phyloP scores from a whole-genome alignment of 352 stramenopile genomes.

The Phytophthora cajani region DNA sequence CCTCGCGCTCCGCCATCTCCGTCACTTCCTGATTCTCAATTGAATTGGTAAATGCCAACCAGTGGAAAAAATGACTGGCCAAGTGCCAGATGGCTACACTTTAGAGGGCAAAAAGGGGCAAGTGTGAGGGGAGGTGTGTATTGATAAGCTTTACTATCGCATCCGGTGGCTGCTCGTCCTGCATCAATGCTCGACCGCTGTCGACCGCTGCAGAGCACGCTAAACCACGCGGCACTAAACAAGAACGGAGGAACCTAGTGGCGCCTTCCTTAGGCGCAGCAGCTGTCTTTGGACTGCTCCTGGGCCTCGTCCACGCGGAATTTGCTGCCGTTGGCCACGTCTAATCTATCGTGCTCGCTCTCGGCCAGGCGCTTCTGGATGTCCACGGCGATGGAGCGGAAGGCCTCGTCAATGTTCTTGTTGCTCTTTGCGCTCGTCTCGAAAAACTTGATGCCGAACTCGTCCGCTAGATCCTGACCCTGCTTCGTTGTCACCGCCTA shows the following conservation, averaged over 20 bases:
- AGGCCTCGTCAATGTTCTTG: conserved; percentile 92
- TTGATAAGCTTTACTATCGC: conserved; percentile 34
- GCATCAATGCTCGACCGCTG: neutral
- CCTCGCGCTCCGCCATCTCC: conserved; percentile 14
- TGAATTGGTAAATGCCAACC: conserved; percentile 25
- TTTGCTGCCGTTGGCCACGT: conserved; percentile 86
- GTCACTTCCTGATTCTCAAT: conserved; percentile 12
- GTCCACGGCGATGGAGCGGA: conserved; percentile 88
- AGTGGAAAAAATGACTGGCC: conserved; percentile 20
- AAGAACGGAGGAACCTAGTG: conserved; percentile 11
- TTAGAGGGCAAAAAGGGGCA: conserved; percentile 3
- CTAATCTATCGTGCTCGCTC: conserved; percentile 90
- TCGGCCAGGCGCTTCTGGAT: conserved; percentile 89
- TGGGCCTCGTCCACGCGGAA: conserved; percentile 87
- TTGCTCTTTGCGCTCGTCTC: conserved; percentile 95
- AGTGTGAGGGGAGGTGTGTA: conserved; percentile 7
- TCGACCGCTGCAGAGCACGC: conserved; percentile 7
- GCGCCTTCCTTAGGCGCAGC: conserved; percentile 59
- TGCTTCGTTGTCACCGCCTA: conserved; percentile 93
- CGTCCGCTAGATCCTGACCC: conserved; percentile 91
- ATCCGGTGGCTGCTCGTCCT: conserved; percentile 14
- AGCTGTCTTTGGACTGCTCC: conserved; percentile 81
- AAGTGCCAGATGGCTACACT: conserved; percentile 35
- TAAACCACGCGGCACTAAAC: conserved; percentile 16
- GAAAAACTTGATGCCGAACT: conserved; percentile 96